Conservation (phyloP, 1,284 basidiomycete genomes). For the Nidula niveotomentosa region DNA sequence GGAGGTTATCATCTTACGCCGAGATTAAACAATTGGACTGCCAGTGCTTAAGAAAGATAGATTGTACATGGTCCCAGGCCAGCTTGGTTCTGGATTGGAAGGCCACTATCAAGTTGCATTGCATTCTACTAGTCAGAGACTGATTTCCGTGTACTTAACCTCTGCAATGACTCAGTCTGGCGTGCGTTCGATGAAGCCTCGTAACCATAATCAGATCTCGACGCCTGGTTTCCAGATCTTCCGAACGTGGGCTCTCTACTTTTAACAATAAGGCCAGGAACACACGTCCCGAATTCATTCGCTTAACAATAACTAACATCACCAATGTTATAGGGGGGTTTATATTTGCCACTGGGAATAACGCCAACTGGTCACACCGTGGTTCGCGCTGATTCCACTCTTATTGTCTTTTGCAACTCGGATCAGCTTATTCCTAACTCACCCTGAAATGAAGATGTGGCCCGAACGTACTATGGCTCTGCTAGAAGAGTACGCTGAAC, state of each 20-base stretch:
- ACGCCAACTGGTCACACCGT: constrained; percentile 21
- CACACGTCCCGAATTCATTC: neutral
- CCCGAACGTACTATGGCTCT: constrained; percentile 16
- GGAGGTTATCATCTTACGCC: neutral
- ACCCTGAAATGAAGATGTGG: constrained; percentile 27
- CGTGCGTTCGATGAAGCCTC: neutral
- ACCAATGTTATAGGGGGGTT: constrained; percentile 22
- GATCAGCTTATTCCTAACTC: constrained; percentile 19
- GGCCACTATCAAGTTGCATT: too few relatives aligned
- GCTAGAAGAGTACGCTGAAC: constrained; percentile 19
- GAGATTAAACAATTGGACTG: too few relatives aligned
- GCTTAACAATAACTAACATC: constrained; percentile 6
- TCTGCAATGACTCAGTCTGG: too few relatives aligned
- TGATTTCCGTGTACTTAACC: too few relatives aligned
- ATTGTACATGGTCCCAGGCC: too few relatives aligned
- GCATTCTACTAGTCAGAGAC: too few relatives aligned
- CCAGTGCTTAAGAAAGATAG: too few relatives aligned
- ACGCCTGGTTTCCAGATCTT: neutral
- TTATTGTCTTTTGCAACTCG: constrained; percentile 32
- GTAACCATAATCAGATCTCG: neutral
- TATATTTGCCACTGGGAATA: constrained; percentile 19
- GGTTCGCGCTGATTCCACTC: constrained; percentile 18
- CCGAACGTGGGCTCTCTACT: neutral
- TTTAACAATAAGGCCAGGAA: constrained; percentile 5
- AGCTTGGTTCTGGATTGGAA: too few relatives aligned